A percentile compares a stretch with the other conserved stretches of the same genome.
Evolutionary conservation across 2,329 filamentous ascomycete genomes (phyloP).

Genomic region (Decorospora gaudefroyi): DNA sequence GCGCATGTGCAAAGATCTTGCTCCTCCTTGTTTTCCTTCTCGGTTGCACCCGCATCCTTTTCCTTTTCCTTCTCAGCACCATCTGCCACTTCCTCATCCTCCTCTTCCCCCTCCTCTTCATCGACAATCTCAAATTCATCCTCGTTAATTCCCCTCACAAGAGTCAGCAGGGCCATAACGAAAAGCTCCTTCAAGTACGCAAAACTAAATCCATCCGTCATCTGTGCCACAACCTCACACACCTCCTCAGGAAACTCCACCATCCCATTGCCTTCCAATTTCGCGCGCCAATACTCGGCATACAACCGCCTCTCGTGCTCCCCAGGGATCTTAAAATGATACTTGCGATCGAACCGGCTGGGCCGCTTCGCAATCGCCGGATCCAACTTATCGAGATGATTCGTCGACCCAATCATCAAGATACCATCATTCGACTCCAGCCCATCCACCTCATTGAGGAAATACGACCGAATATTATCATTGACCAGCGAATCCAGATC

Average conservation of each 20-base stretch:
- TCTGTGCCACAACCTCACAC: slow-evolving; percentile 47
- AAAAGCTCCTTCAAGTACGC: slow-evolving; percentile 55
- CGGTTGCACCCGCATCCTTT: slow-evolving; percentile 34
- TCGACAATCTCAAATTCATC: slow-evolving; percentile 9
- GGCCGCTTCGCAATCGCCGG: slow-evolving; percentile 62
- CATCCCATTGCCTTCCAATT: slow-evolving; percentile 45
- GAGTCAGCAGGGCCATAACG: slow-evolving; percentile 49
- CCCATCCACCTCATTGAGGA: slow-evolving; percentile 74
- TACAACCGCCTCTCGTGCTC: slow-evolving; percentile 49
- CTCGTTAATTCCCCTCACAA: slow-evolving; percentile 33
- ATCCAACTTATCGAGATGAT: slow-evolving; percentile 67
- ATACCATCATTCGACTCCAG: slow-evolving; percentile 72
- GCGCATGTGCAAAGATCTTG: slow-evolving; percentile 25
- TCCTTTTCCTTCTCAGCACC: too few species aligned
- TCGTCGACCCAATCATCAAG: slow-evolving; percentile 69
- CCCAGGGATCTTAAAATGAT: slow-evolving; percentile 51
- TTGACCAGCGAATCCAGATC: slow-evolving; percentile 70
- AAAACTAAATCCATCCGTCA: slow-evolving; percentile 53
- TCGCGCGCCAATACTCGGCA: slow-evolving; percentile 52
- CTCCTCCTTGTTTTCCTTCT: slow-evolving; percentile 6
- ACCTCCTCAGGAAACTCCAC: slow-evolving; percentile 51
- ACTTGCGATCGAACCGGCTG: slow-evolving; percentile 55
- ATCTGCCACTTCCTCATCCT: slow-evolving; percentile 39
- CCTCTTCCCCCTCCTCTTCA: slow-evolving; percentile 28
- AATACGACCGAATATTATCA: slow-evolving; percentile 66